Conservation (phyloP, 108 stramenopile species). For the Mediolabrus comicus region DNA sequence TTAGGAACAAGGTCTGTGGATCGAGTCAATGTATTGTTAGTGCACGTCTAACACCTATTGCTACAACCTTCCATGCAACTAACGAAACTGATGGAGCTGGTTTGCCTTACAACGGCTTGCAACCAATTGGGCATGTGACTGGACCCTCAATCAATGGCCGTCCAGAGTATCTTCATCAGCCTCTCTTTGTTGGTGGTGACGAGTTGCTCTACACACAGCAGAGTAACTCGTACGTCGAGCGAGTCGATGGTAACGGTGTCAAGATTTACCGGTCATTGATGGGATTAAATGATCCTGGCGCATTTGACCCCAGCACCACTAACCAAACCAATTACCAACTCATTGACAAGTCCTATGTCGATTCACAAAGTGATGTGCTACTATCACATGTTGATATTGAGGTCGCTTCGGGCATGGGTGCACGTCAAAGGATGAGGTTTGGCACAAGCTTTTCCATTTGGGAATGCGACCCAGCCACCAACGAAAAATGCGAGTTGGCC, state of each 20-base stretch:
- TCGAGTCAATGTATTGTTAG: constrained; percentile 39
- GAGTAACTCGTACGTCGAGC: constrained; percentile 41
- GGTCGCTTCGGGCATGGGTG: constrained; percentile 46
- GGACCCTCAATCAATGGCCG: constrained; percentile 48
- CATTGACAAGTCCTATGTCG: constrained; percentile 29
- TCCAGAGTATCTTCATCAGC: constrained; percentile 53
- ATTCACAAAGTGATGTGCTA: constrained; percentile 19
- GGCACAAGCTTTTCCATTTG: constrained; percentile 56
- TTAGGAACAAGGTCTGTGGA: constrained; percentile 42
- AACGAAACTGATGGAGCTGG: constrained; percentile 39
- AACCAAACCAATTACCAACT: constrained; percentile 35
- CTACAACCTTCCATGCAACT: constrained; percentile 16
- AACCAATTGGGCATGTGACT: constrained; percentile 44
- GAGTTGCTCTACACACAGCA: constrained; percentile 44
- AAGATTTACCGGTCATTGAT: constrained; percentile 49
- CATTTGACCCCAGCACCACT: constrained; percentile 26
- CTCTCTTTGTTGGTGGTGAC: constrained; percentile 47
- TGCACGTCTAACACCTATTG: constrained; percentile 35
- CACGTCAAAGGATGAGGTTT: constrained; percentile 46
- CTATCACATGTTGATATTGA: constrained; percentile 52
- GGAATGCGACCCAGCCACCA: constrained; percentile 53
- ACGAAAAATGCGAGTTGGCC: constrained; percentile 38
- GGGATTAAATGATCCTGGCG: constrained; percentile 32
- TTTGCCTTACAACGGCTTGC: constrained; percentile 50
- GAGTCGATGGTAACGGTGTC: constrained; percentile 46